Evolutionary conservation across 306 rosid genomes (phyloP).

Genomic region (Oxytropis ochrocephala): DNA sequence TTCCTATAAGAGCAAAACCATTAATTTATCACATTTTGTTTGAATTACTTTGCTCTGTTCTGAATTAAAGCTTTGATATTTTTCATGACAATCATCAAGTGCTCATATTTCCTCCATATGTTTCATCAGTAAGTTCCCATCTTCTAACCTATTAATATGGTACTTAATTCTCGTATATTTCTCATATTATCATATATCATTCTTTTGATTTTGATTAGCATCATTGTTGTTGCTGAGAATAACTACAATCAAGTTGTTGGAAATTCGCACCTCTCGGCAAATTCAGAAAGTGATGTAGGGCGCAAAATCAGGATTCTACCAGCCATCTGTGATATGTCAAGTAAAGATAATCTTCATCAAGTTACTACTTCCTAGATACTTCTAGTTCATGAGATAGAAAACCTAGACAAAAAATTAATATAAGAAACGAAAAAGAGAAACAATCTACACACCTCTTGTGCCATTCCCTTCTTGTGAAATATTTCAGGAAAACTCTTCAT

Average conservation of each 20-base stretch:
- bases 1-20: background rate
- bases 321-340: constrained; percentile 58
- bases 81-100: background rate
- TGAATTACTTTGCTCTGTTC: background rate
- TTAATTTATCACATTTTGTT: background rate
- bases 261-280: constrained; percentile 64
- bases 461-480: constrained; percentile 75
- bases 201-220: background rate
- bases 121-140: background rate
- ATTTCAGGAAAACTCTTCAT: constrained; percentile 72
- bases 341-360: constrained; percentile 12
- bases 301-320: constrained; percentile 78
- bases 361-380: background rate
- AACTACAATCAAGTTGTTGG: background rate
- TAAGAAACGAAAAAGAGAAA: background rate
- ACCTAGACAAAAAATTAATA: background rate
- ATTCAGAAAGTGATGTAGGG: constrained; percentile 75
- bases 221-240: constrained; percentile 4
- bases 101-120: background rate
- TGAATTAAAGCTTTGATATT: background rate
- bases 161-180: background rate
- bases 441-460: constrained; percentile 58
- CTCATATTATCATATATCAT: background rate
- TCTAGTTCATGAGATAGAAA: background rate
- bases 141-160: background rate